These are phyloP conservation scores for Raffaelea ambrosiae DNA, from an alignment of 2,329 filamentous ascomycete genomes.

Conservation along the genomic window DNA sequence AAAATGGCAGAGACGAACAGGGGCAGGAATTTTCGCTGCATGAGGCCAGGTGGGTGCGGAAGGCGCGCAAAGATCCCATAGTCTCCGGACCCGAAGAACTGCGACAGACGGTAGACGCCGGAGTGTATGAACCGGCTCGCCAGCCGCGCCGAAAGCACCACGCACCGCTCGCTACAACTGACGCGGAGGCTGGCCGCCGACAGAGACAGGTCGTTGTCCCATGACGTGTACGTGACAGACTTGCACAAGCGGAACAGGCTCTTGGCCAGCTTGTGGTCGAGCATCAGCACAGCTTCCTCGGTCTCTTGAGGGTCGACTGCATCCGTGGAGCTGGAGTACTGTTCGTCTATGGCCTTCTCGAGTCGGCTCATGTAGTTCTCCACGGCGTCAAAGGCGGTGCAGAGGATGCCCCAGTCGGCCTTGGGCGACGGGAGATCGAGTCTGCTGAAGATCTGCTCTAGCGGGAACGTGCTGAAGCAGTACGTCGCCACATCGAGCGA, in stretches of 20 bases:
- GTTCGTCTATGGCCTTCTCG: conserved; percentile 29
- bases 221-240: conserved; percentile 5
- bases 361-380: conserved; percentile 37
- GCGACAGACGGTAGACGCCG: conserved; percentile 32
- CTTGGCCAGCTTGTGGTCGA: conserved; percentile 40
- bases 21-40: conserved; percentile 35
- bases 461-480: conserved; percentile 39
- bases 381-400: conserved; percentile 35
- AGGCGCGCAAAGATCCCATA: conserved; percentile 40
- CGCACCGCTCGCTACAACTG: conserved; percentile 33
- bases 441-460: conserved; percentile 42
- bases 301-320: conserved; percentile 23
- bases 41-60: conserved; percentile 28
- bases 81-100: conserved; percentile 37
- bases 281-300: conserved; percentile 40
- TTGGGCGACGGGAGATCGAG: conserved; percentile 33
- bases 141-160: conserved; percentile 37
- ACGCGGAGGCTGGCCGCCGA: not conserved
- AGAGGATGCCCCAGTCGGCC: conserved; percentile 40
- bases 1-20: conserved; percentile 45
- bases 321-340: conserved; percentile 24
- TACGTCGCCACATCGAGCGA: conserved; percentile 39
- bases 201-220: not conserved
- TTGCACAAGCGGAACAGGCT: conserved; percentile 36
- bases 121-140: conserved; percentile 35